A percentile compares a stretch with the other conserved stretches of the same genome.
These are phyloP conservation scores for Cyberlindnera suaveolens DNA, from an alignment of 805 yeast genomes.

Conservation along the genomic window DNA sequence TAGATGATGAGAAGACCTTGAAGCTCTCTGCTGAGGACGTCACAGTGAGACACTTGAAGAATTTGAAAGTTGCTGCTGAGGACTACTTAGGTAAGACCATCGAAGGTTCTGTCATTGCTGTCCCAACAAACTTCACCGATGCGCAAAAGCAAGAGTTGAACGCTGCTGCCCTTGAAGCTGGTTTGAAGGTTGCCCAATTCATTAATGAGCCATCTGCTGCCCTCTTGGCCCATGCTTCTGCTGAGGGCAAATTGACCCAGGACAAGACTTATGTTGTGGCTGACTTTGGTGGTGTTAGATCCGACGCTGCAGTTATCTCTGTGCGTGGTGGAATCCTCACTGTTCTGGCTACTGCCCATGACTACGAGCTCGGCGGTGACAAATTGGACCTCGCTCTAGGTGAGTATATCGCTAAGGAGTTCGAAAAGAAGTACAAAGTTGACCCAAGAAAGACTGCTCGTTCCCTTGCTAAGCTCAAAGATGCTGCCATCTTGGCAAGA, in stretches of 20 bases:
- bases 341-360: slow-evolving; percentile 78
- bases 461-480: slow-evolving; percentile 81
- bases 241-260: slow-evolving; percentile 32
- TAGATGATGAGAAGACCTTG: slow-evolving; percentile 36
- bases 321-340: slow-evolving; percentile 94
- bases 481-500: slow-evolving; percentile 78
- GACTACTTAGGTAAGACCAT: slow-evolving; percentile 82
- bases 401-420: slow-evolving; percentile 87
- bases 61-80: slow-evolving; percentile 82
- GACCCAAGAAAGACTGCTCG: slow-evolving; percentile 79
- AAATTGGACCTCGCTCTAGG: slow-evolving; percentile 73
- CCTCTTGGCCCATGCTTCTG: slow-evolving; percentile 65
- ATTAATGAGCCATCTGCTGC: slow-evolving; percentile 93
- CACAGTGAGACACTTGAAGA: slow-evolving; percentile 74
- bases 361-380: slow-evolving; percentile 81
- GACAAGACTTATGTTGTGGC: slow-evolving; percentile 87
- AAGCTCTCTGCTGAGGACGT: slow-evolving; percentile 66
- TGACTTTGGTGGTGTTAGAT: slow-evolving; percentile 93
- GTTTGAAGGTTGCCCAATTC: slow-evolving; percentile 75
- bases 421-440: slow-evolving; percentile 77
- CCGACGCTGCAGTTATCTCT: slow-evolving; percentile 91
- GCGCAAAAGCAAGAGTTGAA: slow-evolving; percentile 62
- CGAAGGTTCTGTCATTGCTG: slow-evolving; percentile 80
- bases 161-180: slow-evolving; percentile 61
- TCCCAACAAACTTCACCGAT: slow-evolving; percentile 82